Percentiles rank a stretch among this genome's conserved stretches.
phyloP scores from a whole-genome alignment of 345 rosid species.

The Geranium rotundifolium region DNA sequence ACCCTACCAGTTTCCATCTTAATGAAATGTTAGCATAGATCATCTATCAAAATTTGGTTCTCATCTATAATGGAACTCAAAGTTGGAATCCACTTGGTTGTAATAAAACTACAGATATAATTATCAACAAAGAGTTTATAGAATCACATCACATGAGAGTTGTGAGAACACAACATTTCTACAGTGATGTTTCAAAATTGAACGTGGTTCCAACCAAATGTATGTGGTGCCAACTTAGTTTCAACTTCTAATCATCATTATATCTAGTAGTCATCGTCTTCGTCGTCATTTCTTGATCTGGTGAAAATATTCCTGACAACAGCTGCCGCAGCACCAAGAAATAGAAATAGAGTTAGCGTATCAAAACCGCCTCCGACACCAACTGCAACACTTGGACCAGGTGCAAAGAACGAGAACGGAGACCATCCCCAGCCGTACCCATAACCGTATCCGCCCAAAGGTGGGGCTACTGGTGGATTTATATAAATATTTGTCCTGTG shows the following conservation, averaged over 20 bases:
- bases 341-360: constrained; percentile 42
- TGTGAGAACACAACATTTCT: too few species aligned
- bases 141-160: too few species aligned
- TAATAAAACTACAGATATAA: too few species aligned
- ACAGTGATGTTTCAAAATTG: too few species aligned
- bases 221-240: background rate
- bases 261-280: constrained; percentile 12
- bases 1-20: too few species aligned
- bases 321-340: constrained; percentile 76
- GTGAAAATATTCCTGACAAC: constrained; percentile 48
- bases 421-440: constrained; percentile 98
- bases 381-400: constrained; percentile 73
- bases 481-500: constrained; percentile 82
- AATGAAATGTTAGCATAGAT: too few species aligned
- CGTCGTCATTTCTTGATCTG: constrained; percentile 57
- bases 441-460: constrained; percentile 94
- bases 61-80: too few species aligned
- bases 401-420: constrained; percentile 80
- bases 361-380: constrained; percentile 88
- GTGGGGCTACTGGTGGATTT: constrained; percentile 81
- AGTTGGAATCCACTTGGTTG: too few species aligned
- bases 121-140: too few species aligned
- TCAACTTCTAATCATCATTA: too few species aligned
- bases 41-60: too few species aligned
- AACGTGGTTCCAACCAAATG: too few species aligned